Conservation (phyloP, 2,329 filamentous ascomycete genomes). For the Ceratocystis ficicola region DNA sequence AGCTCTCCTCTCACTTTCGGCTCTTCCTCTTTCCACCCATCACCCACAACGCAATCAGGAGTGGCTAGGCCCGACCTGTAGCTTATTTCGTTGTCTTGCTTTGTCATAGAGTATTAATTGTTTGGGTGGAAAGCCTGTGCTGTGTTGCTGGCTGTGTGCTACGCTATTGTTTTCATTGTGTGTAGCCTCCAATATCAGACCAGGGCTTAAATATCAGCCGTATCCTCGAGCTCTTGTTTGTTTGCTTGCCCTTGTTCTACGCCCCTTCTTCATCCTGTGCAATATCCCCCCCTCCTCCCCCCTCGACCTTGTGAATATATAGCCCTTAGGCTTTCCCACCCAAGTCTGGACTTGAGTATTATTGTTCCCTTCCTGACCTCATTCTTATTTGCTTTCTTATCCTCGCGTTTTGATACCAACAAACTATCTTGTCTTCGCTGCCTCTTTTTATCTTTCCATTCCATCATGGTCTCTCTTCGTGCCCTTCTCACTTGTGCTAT, state of each 20-base stretch:
- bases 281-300: not conserved
- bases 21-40: slow-evolving; percentile 4
- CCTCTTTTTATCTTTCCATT: slow-evolving; percentile 2
- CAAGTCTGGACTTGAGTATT: not conserved
- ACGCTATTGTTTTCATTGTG: no score
- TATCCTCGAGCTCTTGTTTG: not conserved
- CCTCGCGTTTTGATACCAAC: not conserved
- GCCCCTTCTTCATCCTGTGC: not conserved
- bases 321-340: not conserved
- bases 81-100: not conserved
- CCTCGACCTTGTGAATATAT: not conserved
- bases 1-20: not conserved
- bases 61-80: not conserved
- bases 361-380: not conserved
- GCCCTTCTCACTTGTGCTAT: slow-evolving; percentile 15
- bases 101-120: not conserved
- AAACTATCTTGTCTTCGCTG: not conserved
- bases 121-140: not conserved
- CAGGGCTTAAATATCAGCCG: slow-evolving; percentile 6
- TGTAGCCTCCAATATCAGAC: no score
- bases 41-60: not conserved
- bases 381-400: not conserved
- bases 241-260: not conserved
- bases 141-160: no score
- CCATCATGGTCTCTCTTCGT: slow-evolving; percentile 24